phyloP scores from a whole-genome alignment of 2,329 filamentous ascomycete species.

The Lachnellula occidentalis region DNA sequence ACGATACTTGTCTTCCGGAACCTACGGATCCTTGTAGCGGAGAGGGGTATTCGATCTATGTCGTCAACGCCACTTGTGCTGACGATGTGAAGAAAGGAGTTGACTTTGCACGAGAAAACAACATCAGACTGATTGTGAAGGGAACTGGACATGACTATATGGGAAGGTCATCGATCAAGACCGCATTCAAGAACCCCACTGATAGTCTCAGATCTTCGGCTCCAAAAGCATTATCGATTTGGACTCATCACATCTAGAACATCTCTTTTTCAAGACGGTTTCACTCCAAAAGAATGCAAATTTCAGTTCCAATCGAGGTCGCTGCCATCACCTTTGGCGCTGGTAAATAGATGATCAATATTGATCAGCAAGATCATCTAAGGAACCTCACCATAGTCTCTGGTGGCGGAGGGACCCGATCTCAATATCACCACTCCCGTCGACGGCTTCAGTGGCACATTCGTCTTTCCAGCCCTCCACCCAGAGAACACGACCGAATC shows the following conservation, averaged over 20 bases:
- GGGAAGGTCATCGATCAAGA: constrained; percentile 16
- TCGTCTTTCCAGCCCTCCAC: constrained; percentile 32
- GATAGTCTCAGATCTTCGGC: constrained; percentile 20
- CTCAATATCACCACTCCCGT: constrained; percentile 28
- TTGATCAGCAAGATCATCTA: constrained; percentile 41
- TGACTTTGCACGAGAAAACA: constrained; percentile 32
- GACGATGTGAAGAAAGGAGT: constrained; percentile 27
- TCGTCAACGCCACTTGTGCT: constrained; percentile 29
- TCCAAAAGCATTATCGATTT: constrained; percentile 48
- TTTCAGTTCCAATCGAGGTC: constrained; percentile 35
- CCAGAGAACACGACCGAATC: constrained; percentile 30
- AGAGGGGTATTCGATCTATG: constrained; percentile 37
- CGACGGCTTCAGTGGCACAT: constrained; percentile 31
- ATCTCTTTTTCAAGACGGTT: constrained; percentile 36
- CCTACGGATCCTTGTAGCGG: constrained; percentile 33
- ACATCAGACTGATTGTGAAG: constrained; percentile 35
- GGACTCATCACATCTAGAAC: constrained; percentile 44
- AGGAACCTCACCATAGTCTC: constrained; percentile 47
- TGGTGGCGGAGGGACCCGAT: constrained; percentile 43
- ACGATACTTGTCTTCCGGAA: constrained; percentile 46
- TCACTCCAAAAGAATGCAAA: constrained; percentile 38
- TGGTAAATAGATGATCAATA: constrained; percentile 46
- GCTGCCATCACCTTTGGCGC: constrained; percentile 48
- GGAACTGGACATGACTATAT: constrained; percentile 41
- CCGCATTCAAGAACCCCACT: background rate